Base-by-base conservation (phyloP, 371 early-diverging fungal species). In the Catenaria anguillulae region DNA sequence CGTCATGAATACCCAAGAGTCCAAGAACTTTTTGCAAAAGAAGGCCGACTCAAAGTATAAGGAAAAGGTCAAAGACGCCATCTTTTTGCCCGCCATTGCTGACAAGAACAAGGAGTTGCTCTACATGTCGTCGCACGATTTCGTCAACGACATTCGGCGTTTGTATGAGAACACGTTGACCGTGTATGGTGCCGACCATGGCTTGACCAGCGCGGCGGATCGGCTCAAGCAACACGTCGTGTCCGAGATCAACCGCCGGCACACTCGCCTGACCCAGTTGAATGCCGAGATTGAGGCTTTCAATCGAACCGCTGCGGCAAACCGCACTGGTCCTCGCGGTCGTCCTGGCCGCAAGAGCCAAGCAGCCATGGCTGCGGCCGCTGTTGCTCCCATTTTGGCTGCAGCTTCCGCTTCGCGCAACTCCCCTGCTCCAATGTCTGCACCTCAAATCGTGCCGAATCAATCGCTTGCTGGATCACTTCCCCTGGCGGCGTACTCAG, bases 21-120 rank as follows among this genome's bases (percentile, higher is more conserved):
- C 5, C 40, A 17, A 40, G 40, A 10, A 40, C 40, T 40, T 40
- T 40, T 63, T 68, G 42, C 35, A 31, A 35, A 31, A 31, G 43
- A 60, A 63, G 37, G 45, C 65, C 17, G 64, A 72, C 34, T 68
- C 70, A 8, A 77, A 73, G 46, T 80, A 79, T 61, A 68, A 71
- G 56, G 61, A 8, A 15, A 58, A 68, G 26, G 66, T 80, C 13
- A 63, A 64, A 63, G 61, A 56, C 2, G 79, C 79, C 5, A 72
- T 65, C 46, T 70, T 68, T 33, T 58, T 80, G 42, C 68, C 72
- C 52, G 66, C 71, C 55, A 77, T 80, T 52, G 61, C 50, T n/a
- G 26, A 65, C 61, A 68, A 68, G 43, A 60, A 65, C 35, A 40
- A 61, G 15, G 62, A 64, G 33, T 68, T 63, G 45, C 62, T 63